Evolutionary conservation across 352 stramenopile species (phyloP).

Genomic region (Pythium oligandrum): DNA sequence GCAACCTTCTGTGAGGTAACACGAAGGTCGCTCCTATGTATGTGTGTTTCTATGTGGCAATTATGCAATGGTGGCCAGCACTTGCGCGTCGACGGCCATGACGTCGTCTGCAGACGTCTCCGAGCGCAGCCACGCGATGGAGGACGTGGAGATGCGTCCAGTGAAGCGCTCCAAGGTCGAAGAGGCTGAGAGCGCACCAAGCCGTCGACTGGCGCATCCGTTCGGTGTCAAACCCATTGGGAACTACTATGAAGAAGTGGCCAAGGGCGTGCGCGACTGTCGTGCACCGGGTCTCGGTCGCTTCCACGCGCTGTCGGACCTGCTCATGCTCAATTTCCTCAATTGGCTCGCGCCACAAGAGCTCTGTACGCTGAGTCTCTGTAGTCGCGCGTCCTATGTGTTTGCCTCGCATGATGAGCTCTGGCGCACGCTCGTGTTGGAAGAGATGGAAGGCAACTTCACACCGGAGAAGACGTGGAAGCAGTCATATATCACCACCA

Average conservation of each 20-base stretch:
- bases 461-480: constrained; percentile 52
- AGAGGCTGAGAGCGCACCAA: no score
- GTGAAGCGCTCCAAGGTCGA: no score
- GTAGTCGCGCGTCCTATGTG: constrained; percentile 65
- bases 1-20: no score
- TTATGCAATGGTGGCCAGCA: no score
- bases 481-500: constrained; percentile 62
- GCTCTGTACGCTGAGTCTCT: constrained; percentile 34
- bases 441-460: constrained; percentile 70
- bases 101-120: no score
- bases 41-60: no score
- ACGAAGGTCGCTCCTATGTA: no score
- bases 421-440: constrained; percentile 74
- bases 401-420: constrained; percentile 76
- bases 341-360: constrained; percentile 46
- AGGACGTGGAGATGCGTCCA: no score
- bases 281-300: constrained; percentile 48
- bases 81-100: no score
- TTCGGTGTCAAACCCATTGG: constrained; percentile 80
- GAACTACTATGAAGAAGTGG: constrained; percentile 69
- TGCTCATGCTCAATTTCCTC: constrained; percentile 57
- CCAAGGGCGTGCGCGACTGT: constrained; percentile 58
- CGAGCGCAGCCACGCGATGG: no score
- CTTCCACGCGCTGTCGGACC: constrained; percentile 54
- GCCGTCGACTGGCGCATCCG: constrained; percentile 48